Conservation (phyloP, 768 basidiomycete genomes). For the Mycena galopus region DNA sequence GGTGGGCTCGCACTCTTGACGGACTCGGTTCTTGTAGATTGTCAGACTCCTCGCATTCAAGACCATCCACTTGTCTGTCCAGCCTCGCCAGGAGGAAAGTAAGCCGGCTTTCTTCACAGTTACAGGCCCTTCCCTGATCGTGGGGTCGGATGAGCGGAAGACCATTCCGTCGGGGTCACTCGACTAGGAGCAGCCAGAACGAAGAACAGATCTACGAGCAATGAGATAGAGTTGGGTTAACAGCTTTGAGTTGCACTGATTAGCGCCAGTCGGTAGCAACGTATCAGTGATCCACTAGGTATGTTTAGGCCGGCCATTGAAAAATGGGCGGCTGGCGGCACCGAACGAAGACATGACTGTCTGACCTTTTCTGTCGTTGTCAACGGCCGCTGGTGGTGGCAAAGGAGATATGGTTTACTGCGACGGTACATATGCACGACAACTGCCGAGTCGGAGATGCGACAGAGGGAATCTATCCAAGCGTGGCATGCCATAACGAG, state of each 20-base stretch:
- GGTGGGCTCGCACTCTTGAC: conserved; percentile 19
- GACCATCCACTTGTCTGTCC: conserved; percentile 36
- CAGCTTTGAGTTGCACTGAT: conserved; percentile 18
- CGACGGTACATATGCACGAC: no score
- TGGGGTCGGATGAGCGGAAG: conserved; percentile 15
- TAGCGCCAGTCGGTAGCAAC: conserved; percentile 5
- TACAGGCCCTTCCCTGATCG: conserved; percentile 26
- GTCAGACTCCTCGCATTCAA: conserved; percentile 30
- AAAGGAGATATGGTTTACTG: no score
- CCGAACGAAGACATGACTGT: no score
- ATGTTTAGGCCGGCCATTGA: no score
- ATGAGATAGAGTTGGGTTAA: neutral
- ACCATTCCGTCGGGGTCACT: conserved; percentile 23
- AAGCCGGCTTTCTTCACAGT: conserved; percentile 37
- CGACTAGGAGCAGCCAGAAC: neutral
- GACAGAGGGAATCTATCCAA: no score
- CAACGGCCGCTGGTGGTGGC: no score
- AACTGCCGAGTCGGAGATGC: no score
- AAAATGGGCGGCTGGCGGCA: neutral
- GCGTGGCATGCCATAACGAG: no score
- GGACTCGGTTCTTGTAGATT: conserved; percentile 33
- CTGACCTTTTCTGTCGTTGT: neutral
- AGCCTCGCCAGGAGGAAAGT: conserved; percentile 37
- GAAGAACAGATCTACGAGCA: neutral
- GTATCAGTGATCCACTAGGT: conserved; percentile 21